Base-by-base conservation (phyloP, 2,329 filamentous ascomycete species). In the Cercospora beticola region DNA sequence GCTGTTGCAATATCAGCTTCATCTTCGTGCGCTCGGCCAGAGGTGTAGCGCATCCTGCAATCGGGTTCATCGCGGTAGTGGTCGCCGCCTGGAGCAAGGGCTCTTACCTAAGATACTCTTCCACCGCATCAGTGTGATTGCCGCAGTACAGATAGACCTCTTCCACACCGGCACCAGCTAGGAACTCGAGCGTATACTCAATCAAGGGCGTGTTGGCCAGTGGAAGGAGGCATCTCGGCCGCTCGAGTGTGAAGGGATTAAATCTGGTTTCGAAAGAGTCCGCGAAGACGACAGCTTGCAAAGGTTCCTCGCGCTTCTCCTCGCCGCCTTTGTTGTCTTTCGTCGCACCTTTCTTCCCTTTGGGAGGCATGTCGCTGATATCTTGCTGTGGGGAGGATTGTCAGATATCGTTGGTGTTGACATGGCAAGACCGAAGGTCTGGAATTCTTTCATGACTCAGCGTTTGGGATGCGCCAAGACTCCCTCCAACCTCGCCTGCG, bases 171-270 rank as follows among this genome's bases (percentile, higher is more conserved):
- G 95, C 93, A 86, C 94, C 94, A 72, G 93, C 93, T 0, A 99
- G 89, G 76, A 97, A 98, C 78, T 98, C 94, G 76, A 98, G 89
- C 4, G 94, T 98, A 80, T 99, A 98, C 81, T 99, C 95, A 82
- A 99, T 97, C 71, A 99, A 85, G 40, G 95, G 94, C 1, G 90
- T 94, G 80, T 98, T 98, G 69, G 93, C 95, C 69, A 99, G 86
- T 10, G 94, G 93, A 6, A 99, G 86, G 33, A 99, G 90, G 83
- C 95, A 98, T 92, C 95, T 88, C 77, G 95, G 95, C 74, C 88
- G 91, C 79, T 97, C 92, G 67, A 96, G 83, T 0, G 93, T 94
- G 78, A 98, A 95, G 0, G 95, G 95, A 74, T 86, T 88, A 82
- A 97, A 99, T 79, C 93, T 86, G 59, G 93, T 93, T 81, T 98